Percentiles rank a stretch among this genome's conserved stretches.
These are phyloP conservation scores for Russula lepida DNA, from an alignment of 768 basidiomycete species.

Conservation along the genomic window DNA sequence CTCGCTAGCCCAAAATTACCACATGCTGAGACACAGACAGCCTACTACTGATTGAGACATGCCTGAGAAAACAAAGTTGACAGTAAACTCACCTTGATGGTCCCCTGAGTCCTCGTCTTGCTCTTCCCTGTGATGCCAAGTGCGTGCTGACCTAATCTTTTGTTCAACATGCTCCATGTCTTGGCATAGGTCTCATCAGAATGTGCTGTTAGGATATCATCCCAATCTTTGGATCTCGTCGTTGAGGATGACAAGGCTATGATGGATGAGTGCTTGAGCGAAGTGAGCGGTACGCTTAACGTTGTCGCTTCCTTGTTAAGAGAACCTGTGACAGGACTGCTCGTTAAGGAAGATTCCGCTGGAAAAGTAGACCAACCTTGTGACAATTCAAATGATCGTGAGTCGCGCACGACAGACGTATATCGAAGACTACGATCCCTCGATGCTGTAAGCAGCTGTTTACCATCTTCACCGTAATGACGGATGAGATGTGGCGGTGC, in stretches of 20 bases:
- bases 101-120: conserved; percentile 47
- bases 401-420: conserved; percentile 91
- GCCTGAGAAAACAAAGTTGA: neutral
- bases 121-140: conserved; percentile 50
- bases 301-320: conserved; percentile 72
- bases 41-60: conserved; percentile 32
- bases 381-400: conserved; percentile 87
- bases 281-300: conserved; percentile 68
- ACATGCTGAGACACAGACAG: conserved; percentile 85
- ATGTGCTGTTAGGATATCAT: conserved; percentile 90
- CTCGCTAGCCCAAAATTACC: conserved; percentile 92
- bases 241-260: conserved; percentile 71
- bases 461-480: conserved; percentile 97
- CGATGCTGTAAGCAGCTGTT: conserved; percentile 83
- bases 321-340: conserved; percentile 49
- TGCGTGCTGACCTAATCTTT: conserved; percentile 68
- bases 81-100: conserved; percentile 53
- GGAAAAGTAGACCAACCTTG: conserved; percentile 51
- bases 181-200: conserved; percentile 73
- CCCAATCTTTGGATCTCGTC: conserved; percentile 89
- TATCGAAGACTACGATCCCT: conserved; percentile 83
- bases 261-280: conserved; percentile 79
- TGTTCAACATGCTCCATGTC: conserved; percentile 82
- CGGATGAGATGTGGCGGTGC: conserved; percentile 85
- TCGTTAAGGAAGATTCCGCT: neutral